A percentile compares a stretch with the other conserved stretches of the same genome.
Conservation (phyloP, 208 protist genomes). For the Trichomonas tenax region DNA sequence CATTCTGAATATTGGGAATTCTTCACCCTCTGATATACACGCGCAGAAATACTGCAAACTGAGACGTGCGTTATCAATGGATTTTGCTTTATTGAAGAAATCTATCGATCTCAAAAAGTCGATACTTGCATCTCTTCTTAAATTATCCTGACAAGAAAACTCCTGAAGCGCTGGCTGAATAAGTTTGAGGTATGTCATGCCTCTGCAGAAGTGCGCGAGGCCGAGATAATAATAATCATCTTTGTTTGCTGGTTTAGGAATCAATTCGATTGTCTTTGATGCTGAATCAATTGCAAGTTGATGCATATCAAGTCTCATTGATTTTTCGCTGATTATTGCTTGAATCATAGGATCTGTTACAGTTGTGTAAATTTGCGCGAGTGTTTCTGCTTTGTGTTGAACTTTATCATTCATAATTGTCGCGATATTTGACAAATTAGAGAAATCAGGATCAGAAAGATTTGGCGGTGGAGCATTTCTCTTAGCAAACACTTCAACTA, state of each 20-base stretch:
- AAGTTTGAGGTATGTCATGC: background rate
- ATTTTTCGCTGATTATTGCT: background rate
- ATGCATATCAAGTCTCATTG: background rate
- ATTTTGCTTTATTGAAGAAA: background rate
- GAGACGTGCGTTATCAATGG: background rate
- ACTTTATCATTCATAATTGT: conserved; percentile 21
- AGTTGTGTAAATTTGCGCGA: background rate
- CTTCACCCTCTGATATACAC: background rate
- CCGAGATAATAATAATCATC: conserved; percentile 11
- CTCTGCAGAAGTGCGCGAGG: background rate
- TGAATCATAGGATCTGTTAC: background rate
- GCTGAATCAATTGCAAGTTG: conserved; percentile 6
- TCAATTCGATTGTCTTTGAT: background rate
- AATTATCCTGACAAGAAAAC: background rate
- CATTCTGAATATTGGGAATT: background rate
- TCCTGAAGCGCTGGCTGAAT: background rate
- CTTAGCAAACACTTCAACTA: background rate
- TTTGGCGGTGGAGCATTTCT: background rate
- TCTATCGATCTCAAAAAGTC: background rate
- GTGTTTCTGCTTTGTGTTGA: background rate
- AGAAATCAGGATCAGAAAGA: background rate
- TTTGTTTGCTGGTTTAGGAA: background rate
- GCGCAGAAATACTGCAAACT: background rate
- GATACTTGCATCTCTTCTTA: background rate
- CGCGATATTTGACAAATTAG: background rate